A percentile compares a stretch with the other conserved stretches of the same genome.
These are phyloP conservation scores for Roridomyces roridus DNA, from an alignment of 768 basidiomycete genomes.

Conservation along the genomic window DNA sequence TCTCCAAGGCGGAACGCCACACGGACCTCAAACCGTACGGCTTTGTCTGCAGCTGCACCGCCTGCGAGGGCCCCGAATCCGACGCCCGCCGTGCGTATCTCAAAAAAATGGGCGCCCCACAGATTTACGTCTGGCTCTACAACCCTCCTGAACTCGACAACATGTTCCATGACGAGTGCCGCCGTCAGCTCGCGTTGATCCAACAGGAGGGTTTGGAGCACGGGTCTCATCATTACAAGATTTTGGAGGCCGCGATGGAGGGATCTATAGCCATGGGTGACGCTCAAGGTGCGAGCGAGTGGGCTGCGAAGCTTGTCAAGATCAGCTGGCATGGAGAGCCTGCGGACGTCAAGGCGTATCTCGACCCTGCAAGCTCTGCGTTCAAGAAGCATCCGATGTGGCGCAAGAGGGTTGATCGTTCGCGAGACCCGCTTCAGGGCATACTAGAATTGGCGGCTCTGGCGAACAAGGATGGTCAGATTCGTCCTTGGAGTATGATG, in stretches of 20 bases:
- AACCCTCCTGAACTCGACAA: conserved; percentile 23
- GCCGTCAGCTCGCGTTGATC: conserved; percentile 3
- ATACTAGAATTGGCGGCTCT: too few species aligned
- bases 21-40: conserved; percentile 33
- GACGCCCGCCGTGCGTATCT: conserved; percentile 8
- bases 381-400: conserved; percentile 3
- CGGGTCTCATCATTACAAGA: neutral
- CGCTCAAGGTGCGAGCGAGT: conserved; percentile 5
- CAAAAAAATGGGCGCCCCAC: conserved; percentile 29
- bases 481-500: too few species aligned
- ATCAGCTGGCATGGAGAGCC: conserved; percentile 24
- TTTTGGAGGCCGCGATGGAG: neutral
- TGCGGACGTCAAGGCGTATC: neutral
- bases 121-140: conserved; percentile 33
- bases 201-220: conserved; percentile 3
- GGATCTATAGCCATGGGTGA: conserved; percentile 1
- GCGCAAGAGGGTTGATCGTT: neutral
- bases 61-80: conserved; percentile 27
- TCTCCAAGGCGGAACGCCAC: conserved; percentile 30
- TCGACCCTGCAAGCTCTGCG: conserved; percentile 7
- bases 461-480: too few species aligned
- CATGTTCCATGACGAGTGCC: neutral
- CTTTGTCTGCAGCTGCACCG: conserved; percentile 37
- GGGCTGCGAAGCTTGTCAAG: neutral
- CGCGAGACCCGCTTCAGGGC: too few species aligned